Percentiles rank a stretch among this genome's conserved stretches.
Conservation (phyloP, 345 rosid genomes). For the Geranium rotundifolium region DNA sequence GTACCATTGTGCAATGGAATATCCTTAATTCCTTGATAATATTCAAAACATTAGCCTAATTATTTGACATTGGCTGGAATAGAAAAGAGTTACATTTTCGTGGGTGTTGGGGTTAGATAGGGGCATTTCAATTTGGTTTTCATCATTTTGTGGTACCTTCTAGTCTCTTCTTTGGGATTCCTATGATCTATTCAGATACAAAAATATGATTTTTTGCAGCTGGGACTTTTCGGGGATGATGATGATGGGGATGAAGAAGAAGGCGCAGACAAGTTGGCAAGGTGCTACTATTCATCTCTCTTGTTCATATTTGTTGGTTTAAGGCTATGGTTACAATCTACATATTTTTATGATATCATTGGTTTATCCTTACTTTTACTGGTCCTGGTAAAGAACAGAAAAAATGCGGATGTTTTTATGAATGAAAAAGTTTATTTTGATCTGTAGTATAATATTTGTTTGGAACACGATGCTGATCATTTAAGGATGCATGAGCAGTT, state of each 20-base stretch:
- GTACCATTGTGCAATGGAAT: no score
- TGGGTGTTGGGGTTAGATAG: neutral
- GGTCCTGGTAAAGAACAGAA: no score
- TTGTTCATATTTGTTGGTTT: neutral
- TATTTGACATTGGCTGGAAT: neutral
- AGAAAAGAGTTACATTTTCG: neutral
- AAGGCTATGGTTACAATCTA: neutral
- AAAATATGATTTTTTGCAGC: constrained; percentile 24
- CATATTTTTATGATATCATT: neutral
- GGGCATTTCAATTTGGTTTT: neutral
- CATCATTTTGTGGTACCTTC: neutral
- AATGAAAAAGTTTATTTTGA: no score
- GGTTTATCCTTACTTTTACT: no score
- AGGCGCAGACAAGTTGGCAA: constrained; percentile 30
- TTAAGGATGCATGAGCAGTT: neutral
- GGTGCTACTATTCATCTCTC: constrained; percentile 24
- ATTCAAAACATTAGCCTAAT: neutral
- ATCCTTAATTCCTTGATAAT: neutral
- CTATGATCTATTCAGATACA: no score
- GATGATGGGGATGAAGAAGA: constrained; percentile 12
- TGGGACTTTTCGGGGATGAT: constrained; percentile 28
- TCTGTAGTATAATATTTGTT: no score
- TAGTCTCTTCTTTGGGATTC: neutral
- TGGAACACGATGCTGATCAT: neutral
- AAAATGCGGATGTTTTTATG: no score